phyloP scores from a whole-genome alignment of 169 alveolate species.

The Plasmodium chabaudi region DNA sequence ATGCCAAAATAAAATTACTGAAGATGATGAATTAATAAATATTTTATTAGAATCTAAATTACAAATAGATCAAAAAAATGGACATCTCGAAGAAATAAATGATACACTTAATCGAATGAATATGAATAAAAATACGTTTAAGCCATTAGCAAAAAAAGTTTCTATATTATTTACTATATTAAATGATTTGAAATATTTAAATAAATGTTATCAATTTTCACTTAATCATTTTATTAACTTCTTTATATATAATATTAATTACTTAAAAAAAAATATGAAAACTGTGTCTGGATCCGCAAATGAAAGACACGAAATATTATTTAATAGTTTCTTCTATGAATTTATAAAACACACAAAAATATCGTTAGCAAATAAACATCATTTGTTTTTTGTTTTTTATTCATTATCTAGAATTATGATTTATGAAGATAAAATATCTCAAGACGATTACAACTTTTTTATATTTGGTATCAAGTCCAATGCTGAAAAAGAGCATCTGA shows the following conservation, averaged over 20 bases:
- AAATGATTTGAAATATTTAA: conserved; percentile 69
- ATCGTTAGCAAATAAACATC: conserved; percentile 71
- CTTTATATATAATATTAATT: conserved; percentile 19
- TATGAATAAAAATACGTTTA: conserved; percentile 41
- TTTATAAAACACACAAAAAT: conserved; percentile 65
- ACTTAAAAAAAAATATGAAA: conserved; percentile 48
- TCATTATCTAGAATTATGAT: conserved; percentile 71
- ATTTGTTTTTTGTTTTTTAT: conserved; percentile 52
- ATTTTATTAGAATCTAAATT: conserved; percentile 59
- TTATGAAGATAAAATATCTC: conserved; percentile 63
- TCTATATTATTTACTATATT: conserved; percentile 62
- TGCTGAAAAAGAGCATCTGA: conserved; percentile 54
- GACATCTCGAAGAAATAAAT: conserved; percentile 64
- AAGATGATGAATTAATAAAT: conserved; percentile 70
- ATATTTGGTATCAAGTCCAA: conserved; percentile 23
- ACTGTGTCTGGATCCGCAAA: conserved; percentile 13
- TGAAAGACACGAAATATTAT: conserved; percentile 67
- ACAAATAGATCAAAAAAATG: conserved; percentile 68
- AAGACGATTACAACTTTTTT: conserved; percentile 69
- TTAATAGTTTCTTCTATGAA: conserved; percentile 59
- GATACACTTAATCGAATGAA: conserved; percentile 62
- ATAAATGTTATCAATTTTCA: conserved; percentile 62
- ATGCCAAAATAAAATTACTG: conserved; percentile 63
- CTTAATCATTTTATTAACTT: conserved; percentile 45
- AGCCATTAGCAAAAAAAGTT: conserved; percentile 71